phyloP scores from a whole-genome alignment of 2,329 filamentous ascomycete species.

The Pseudodiploospora longispora region DNA sequence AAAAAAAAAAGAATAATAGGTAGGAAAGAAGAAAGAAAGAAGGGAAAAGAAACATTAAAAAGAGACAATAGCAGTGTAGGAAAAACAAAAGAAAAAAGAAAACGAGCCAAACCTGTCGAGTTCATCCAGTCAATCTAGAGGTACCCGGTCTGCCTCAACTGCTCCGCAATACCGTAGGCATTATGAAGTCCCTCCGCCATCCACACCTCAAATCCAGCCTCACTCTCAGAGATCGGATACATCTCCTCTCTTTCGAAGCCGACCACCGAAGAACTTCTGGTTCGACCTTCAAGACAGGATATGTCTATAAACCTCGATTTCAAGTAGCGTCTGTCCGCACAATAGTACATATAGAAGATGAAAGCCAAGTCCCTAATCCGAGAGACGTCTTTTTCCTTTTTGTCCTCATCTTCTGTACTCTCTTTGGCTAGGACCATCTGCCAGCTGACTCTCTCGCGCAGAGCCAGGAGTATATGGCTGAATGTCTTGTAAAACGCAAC shows the following conservation, averaged over 20 bases:
- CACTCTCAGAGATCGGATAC: slow-evolving; percentile 6
- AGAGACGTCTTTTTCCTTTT: neutral
- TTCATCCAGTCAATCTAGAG: no score
- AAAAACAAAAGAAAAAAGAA: no score
- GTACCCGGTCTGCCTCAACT: no score
- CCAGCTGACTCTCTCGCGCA: slow-evolving; percentile 1
- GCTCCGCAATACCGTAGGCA: neutral
- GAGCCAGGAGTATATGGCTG: slow-evolving; percentile 4
- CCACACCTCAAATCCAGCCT: slow-evolving; percentile 3
- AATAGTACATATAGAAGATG: slow-evolving; percentile 7
- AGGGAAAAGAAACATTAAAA: no score
- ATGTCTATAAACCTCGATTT: no score
- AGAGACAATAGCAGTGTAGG: no score
- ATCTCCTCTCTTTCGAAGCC: neutral
- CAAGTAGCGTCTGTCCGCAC: neutral
- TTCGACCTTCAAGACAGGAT: no score
- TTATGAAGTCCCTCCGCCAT: neutral
- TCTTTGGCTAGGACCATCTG: neutral
- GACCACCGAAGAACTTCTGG: no score
- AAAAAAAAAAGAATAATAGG: no score
- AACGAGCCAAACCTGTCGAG: no score
- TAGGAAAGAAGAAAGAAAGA: no score
- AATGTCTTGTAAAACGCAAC: neutral
- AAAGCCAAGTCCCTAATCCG: slow-evolving; percentile 2
- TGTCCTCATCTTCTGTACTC: neutral